These are phyloP conservation scores for Diplodia corticola DNA, from an alignment of 2,329 filamentous ascomycete genomes.

Conservation along the genomic window DNA sequence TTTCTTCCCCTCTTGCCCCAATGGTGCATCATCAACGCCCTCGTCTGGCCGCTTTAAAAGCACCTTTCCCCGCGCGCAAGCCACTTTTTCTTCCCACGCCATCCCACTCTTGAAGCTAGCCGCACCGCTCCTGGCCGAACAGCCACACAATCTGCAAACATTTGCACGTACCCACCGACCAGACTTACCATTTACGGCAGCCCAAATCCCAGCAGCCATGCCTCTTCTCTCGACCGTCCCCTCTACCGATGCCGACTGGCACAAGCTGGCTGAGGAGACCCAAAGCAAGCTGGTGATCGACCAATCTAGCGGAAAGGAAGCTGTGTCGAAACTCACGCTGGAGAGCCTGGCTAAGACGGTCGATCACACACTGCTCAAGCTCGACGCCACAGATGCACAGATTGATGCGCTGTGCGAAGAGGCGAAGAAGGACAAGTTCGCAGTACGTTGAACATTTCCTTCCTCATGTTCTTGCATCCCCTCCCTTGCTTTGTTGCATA, in stretches of 20 bases:
- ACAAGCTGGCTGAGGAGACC: constrained; percentile 2
- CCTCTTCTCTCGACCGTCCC: constrained; percentile 5
- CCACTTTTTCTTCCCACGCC: constrained; percentile 3
- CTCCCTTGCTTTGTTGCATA: background rate
- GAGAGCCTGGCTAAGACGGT: constrained; percentile 39
- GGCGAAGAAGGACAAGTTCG: constrained; percentile 50
- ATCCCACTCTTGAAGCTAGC: constrained; percentile 15
- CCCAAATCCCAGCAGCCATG: background rate
- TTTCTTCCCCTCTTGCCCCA: background rate
- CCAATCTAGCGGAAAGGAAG: background rate
- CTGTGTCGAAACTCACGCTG: constrained; percentile 30
- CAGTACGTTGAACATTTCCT: constrained; percentile 34
- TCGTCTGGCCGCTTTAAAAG: background rate
- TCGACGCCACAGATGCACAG: constrained; percentile 49
- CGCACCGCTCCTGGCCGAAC: background rate
- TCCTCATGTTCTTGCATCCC: background rate
- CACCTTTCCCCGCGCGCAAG: constrained; percentile 9
- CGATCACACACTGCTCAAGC: constrained; percentile 53
- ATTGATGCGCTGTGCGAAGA: constrained; percentile 58
- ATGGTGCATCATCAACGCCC: background rate
- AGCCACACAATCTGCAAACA: background rate
- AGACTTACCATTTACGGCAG: background rate
- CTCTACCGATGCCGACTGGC: constrained; percentile 10
- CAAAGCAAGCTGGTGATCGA: constrained; percentile 12
- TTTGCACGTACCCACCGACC: constrained; percentile 15